phyloP scores from a whole-genome alignment of 768 basidiomycete species.

The Tulasnella sp. region DNA sequence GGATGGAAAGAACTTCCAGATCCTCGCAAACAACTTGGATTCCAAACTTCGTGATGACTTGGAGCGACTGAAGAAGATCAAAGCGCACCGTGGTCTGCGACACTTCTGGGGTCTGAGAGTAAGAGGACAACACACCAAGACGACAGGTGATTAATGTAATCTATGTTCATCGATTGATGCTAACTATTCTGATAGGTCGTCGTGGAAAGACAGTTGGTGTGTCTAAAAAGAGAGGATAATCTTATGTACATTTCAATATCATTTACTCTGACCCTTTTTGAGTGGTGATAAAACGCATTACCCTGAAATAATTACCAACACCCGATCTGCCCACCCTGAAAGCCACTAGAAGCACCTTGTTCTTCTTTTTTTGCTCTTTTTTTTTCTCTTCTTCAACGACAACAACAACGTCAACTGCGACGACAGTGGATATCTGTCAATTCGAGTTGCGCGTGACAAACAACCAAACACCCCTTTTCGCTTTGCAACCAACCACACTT shows the following conservation, averaged over 20 bases:
- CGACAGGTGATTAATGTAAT: conserved; percentile 48
- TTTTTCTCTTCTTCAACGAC: too few relatives aligned
- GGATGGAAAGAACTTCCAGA: conserved; percentile 93
- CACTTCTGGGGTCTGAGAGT: conserved; percentile 94
- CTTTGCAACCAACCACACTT: too few relatives aligned
- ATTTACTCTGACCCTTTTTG: neutral
- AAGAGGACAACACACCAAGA: conserved; percentile 98
- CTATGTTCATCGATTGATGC: conserved; percentile 2
- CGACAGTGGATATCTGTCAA: too few relatives aligned
- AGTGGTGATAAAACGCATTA: neutral
- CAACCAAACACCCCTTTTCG: too few relatives aligned
- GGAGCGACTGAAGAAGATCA: conserved; percentile 97
- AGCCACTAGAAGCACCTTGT: too few relatives aligned
- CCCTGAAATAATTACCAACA: too few relatives aligned
- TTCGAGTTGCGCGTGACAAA: too few relatives aligned
- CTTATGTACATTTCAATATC: neutral
- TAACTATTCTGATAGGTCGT: conserved; percentile 58
- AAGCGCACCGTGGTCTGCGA: conserved; percentile 85
- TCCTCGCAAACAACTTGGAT: conserved; percentile 92
- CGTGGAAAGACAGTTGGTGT: conserved; percentile 95
- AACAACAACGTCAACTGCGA: too few relatives aligned
- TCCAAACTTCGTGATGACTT: conserved; percentile 97
- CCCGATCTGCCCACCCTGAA: too few relatives aligned
- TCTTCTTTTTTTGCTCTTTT: too few relatives aligned
- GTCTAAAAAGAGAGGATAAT: conserved; percentile 55